These are phyloP conservation scores for Pyrenochaeta sp. DNA, from an alignment of 2,329 filamentous ascomycete genomes.

Conservation along the genomic window DNA sequence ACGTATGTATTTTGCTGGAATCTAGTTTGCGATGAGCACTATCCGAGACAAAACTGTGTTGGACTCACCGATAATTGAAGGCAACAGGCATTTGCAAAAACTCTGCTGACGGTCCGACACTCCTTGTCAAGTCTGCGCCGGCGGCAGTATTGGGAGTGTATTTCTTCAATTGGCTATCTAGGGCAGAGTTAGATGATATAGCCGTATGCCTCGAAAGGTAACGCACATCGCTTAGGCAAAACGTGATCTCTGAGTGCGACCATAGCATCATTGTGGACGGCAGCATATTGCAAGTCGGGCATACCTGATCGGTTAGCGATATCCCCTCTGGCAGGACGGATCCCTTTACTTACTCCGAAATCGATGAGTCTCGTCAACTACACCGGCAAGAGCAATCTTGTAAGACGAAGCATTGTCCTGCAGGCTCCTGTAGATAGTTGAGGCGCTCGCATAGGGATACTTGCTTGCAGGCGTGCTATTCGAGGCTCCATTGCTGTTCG, in stretches of 20 bases:
- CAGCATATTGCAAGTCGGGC: constrained; percentile 86
- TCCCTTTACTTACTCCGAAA: constrained; percentile 70
- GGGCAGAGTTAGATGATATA: neutral
- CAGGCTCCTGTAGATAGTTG: constrained; percentile 67
- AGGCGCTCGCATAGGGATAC: constrained; percentile 27
- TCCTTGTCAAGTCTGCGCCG: constrained; percentile 67
- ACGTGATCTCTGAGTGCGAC: constrained; percentile 75
- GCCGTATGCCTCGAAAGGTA: neutral
- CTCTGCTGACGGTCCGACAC: constrained; percentile 81
- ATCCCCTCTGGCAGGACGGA: neutral
- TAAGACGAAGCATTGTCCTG: constrained; percentile 75
- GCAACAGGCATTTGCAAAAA: constrained; percentile 78
- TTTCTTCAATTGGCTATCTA: constrained; percentile 66
- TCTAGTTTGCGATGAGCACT: constrained; percentile 47
- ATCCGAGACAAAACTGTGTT: no score
- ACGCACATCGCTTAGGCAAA: constrained; percentile 73
- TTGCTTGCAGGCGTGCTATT: constrained; percentile 3
- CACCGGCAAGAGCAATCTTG: constrained; percentile 73
- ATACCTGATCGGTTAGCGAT: constrained; percentile 59
- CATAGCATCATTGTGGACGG: constrained; percentile 73
- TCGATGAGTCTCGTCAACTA: constrained; percentile 81
- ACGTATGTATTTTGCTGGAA: constrained; percentile 89
- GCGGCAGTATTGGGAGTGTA: constrained; percentile 61
- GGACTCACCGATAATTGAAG: constrained; percentile 66
- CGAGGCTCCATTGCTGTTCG: neutral